These are phyloP conservation scores for Balansia obtecta DNA, from an alignment of 2,329 filamentous ascomycete species.

Conservation along the genomic window DNA sequence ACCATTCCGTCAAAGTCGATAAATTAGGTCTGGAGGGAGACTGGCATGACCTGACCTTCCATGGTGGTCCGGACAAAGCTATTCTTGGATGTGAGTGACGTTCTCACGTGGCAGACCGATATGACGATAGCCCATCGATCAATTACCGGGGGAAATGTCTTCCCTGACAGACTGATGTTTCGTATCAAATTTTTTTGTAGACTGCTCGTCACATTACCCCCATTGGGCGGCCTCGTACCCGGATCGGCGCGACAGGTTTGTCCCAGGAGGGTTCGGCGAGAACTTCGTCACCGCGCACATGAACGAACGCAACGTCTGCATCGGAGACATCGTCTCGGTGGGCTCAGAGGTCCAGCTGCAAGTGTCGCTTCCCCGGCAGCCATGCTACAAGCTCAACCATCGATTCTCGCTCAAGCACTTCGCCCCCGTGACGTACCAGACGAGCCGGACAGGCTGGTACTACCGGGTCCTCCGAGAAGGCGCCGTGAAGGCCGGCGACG, in stretches of 20 bases:
- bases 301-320: conserved; percentile 53
- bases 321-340: conserved; percentile 47
- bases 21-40: conserved; percentile 42
- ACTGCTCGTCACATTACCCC: conserved; percentile 47
- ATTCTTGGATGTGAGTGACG: conserved; percentile 39
- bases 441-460: conserved; percentile 52
- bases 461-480: conserved; percentile 49
- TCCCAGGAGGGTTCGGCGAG: conserved; percentile 50
- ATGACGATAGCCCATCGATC: too few relatives aligned
- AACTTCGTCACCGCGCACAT: conserved; percentile 46
- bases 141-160: too few relatives aligned
- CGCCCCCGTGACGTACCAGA: conserved; percentile 42
- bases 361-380: conserved; percentile 48
- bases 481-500: conserved; percentile 40
- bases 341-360: conserved; percentile 40
- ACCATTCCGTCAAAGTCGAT: conserved; percentile 32
- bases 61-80: conserved; percentile 52
- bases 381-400: conserved; percentile 56
- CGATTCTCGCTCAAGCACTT: conserved; percentile 52
- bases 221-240: conserved; percentile 42
- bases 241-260: conserved; percentile 35
- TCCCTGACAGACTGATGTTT: background rate
- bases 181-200: conserved; percentile 20
- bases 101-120: background rate
- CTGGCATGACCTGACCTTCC: conserved; percentile 49